Conservation (phyloP, 1,284 basidiomycete species). For the Cryptococcus floricola region DNA sequence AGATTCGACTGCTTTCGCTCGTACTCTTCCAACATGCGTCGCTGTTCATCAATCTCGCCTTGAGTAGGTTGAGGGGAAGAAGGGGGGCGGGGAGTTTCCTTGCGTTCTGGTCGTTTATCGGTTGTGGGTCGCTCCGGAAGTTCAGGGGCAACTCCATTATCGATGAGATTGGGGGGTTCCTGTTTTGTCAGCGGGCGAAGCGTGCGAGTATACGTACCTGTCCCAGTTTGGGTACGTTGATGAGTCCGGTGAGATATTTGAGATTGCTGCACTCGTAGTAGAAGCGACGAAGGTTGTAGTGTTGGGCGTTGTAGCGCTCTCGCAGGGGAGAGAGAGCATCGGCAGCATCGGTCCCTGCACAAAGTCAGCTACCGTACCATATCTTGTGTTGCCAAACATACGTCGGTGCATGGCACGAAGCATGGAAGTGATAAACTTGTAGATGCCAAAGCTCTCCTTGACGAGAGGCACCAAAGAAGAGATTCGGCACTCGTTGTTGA, state of each 20-base stretch:
- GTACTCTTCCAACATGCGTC: conserved; percentile 91
- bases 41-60: conserved; percentile 84
- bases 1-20: conserved; percentile 89
- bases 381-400: conserved; percentile 50
- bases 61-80: conserved; percentile 64
- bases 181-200: conserved; percentile 38
- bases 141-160: conserved; percentile 76
- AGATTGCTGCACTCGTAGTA: conserved; percentile 97
- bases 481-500: conserved; percentile 93
- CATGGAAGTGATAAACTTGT: conserved; percentile 96
- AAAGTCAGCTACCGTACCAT: conserved; percentile 7
- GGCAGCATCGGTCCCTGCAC: conserved; percentile 72
- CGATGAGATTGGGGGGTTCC: conserved; percentile 91
- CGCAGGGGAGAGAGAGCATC: conserved; percentile 82
- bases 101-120: conserved; percentile 32
- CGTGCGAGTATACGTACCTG: conserved; percentile 55
- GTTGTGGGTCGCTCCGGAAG: conserved; percentile 80
- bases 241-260: conserved; percentile 89
- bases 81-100: conserved; percentile 59
- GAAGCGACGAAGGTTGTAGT: conserved; percentile 86
- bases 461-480: conserved; percentile 88
- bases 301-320: conserved; percentile 79
- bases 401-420: conserved; percentile 88
- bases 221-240: conserved; percentile 93
- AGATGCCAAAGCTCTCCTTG: conserved; percentile 96